Evolutionary conservation across 805 yeast genomes (phyloP), one percentile per base, ranked within the genome.

Genomic region (Candida lessepsii): DNA sequence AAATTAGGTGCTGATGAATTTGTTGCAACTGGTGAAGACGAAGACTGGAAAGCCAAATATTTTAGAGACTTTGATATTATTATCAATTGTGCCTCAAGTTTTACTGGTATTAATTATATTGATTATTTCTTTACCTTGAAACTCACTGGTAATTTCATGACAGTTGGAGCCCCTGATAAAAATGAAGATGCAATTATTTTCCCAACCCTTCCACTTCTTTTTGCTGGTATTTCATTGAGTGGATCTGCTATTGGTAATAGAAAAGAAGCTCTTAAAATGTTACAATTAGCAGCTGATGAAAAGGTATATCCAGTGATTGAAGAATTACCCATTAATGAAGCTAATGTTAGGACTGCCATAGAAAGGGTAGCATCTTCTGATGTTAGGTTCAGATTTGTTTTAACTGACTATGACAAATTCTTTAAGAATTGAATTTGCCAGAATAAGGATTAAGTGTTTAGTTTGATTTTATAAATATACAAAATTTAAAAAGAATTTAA

Each of bases 381-480:
- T 16, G 71, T 62, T 35, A 59, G 61, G 39, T 70, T 65, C 58
- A 74, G 88, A 66, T 77, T 76, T 53, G 81, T 81, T 6, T 63
- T 82, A 47, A 71, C 75, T 36, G 79, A 76, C 16, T 78, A 64
- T 57, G 76, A 79, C 50, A 63, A 74, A 52, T 44, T n/a, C n/a
- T n/a, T n/a, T n/a, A n/a, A n/a, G n/a, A n/a, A n/a, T n/a, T n/a
- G n/a, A n/a, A n/a, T n/a, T n/a, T n/a, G n/a, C n/a, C n/a, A n/a
- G n/a, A n/a, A n/a, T n/a, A n/a, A n/a, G n/a, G n/a, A n/a, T n/a
- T n/a, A n/a, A n/a, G n/a, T n/a, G n/a, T n/a, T n/a, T n/a, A n/a
- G n/a, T n/a, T n/a, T n/a, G n/a, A n/a, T n/a, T n/a, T n/a, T n/a
- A n/a, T n/a, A n/a, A n/a, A n/a, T n/a, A n/a, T n/a, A n/a, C n/a